A percentile compares a stretch with the other conserved stretches of the same genome.
These are phyloP conservation scores for Tylopilus subfusipes DNA, from an alignment of 768 basidiomycete species.

Conservation along the genomic window DNA sequence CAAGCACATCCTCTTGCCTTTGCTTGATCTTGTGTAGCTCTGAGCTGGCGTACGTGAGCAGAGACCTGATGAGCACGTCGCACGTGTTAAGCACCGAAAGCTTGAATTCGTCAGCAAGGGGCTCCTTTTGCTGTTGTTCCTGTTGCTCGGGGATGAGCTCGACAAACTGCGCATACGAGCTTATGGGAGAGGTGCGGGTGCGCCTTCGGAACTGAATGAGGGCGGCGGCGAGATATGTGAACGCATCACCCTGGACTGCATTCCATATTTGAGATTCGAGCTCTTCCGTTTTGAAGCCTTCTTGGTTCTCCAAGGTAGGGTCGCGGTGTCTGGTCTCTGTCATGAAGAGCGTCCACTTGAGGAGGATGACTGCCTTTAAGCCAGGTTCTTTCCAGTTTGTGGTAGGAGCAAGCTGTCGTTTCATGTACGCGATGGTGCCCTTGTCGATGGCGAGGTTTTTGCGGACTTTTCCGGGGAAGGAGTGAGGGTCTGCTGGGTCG, in stretches of 20 bases:
- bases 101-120: constrained; percentile 42
- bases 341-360: constrained; percentile 87
- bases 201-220: constrained; percentile 54
- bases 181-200: constrained; percentile 29
- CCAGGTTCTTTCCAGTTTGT: constrained; percentile 66
- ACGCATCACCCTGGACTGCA: constrained; percentile 80
- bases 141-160: constrained; percentile 37
- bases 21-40: constrained; percentile 86
- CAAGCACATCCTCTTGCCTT: constrained; percentile 81
- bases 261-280: constrained; percentile 80
- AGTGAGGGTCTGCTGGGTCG: constrained; percentile 59
- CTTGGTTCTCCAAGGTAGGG: constrained; percentile 56
- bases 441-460: constrained; percentile 45
- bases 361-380: constrained; percentile 67
- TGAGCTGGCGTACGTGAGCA: constrained; percentile 74
- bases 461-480: constrained; percentile 43
- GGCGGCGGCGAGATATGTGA: constrained; percentile 62
- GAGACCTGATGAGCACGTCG: constrained; percentile 66
- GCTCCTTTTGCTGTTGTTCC: constrained; percentile 34
- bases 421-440: constrained; percentile 54
- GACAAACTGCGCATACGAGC: constrained; percentile 39
- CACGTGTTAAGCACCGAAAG: constrained; percentile 59
- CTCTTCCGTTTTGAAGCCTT: constrained; percentile 71
- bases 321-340: constrained; percentile 72
- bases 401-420: constrained; percentile 47